Conservation (phyloP, 352 stramenopile genomes). For the Stramenopiles sp. region DNA sequence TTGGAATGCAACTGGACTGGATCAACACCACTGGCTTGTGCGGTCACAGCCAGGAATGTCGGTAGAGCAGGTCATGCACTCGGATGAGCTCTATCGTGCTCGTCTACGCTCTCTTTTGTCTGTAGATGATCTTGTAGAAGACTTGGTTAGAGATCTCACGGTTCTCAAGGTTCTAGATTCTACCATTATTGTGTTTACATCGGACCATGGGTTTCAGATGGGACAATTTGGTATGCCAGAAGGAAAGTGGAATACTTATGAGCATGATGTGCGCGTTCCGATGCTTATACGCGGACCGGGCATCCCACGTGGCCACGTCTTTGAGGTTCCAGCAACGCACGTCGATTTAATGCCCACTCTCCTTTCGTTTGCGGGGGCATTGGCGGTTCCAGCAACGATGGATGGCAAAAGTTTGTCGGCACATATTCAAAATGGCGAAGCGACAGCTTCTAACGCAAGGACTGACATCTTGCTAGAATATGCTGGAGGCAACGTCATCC, state of each 20-base stretch:
- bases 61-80: background rate
- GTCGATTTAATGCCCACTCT: conserved; percentile 31
- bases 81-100: conserved; percentile 23
- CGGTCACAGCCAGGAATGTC: conserved; percentile 16
- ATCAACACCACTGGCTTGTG: conserved; percentile 20
- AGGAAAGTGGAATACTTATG: conserved; percentile 30
- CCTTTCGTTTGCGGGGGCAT: too few species aligned
- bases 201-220: conserved; percentile 30
- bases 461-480: conserved; percentile 29
- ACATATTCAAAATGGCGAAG: too few species aligned
- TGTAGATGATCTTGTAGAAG: conserved; percentile 24
- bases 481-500: conserved; percentile 18
- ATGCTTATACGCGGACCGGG: conserved; percentile 26
- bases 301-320: conserved; percentile 15
- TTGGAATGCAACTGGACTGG: conserved; percentile 21
- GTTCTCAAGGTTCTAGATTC: conserved; percentile 19
- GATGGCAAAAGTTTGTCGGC: too few species aligned
- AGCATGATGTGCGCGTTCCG: conserved; percentile 27
- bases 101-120: conserved; percentile 22
- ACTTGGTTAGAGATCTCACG: conserved; percentile 19
- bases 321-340: conserved; percentile 17
- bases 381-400: too few species aligned
- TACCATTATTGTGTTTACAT: conserved; percentile 29
- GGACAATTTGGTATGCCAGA: conserved; percentile 25
- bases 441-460: too few species aligned